Conservation (phyloP, 108 stramenopile genomes). For the Cyclotella cryptica region DNA sequence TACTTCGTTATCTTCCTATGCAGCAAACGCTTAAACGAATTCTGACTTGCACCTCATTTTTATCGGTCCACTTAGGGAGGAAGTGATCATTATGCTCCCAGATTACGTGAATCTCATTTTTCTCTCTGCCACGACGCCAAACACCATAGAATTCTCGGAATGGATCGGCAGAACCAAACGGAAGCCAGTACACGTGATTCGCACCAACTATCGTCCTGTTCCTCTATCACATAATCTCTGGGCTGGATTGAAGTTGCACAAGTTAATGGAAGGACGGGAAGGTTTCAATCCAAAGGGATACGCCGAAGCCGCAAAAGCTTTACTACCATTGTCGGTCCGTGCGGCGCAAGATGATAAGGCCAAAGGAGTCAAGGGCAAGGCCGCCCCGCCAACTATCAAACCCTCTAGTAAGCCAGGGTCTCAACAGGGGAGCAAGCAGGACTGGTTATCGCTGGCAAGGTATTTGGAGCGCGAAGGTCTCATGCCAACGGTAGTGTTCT, state of each 20-base stretch:
- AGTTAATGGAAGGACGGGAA: constrained; percentile 80
- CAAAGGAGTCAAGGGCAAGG: constrained; percentile 56
- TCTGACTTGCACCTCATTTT: not conserved
- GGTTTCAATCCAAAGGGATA: constrained; percentile 84
- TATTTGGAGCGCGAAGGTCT: constrained; percentile 87
- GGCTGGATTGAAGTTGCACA: constrained; percentile 87
- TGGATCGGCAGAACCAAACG: constrained; percentile 95
- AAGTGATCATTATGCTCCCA: constrained; percentile 97
- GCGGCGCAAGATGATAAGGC: constrained; percentile 34
- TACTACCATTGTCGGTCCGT: constrained; percentile 65
- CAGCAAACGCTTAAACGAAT: constrained; percentile 23
- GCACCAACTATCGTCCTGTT: constrained; percentile 92
- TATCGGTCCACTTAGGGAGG: constrained; percentile 60
- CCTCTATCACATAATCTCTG: constrained; percentile 93
- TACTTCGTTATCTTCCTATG: constrained; percentile 8
- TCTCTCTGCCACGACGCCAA: constrained; percentile 97
- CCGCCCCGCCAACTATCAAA: constrained; percentile 21
- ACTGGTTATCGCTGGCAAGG: constrained; percentile 85
- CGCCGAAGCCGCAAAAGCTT: constrained; percentile 71
- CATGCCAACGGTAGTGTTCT: constrained; percentile 96
- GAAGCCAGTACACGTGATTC: constrained; percentile 91
- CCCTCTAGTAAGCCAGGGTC: constrained; percentile 55
- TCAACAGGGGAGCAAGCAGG: constrained; percentile 77
- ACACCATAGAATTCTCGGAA: constrained; percentile 95
- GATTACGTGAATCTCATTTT: constrained; percentile 92